phyloP scores from a whole-genome alignment of 2,329 filamentous ascomycete species.

The Fusarium subtropicale region DNA sequence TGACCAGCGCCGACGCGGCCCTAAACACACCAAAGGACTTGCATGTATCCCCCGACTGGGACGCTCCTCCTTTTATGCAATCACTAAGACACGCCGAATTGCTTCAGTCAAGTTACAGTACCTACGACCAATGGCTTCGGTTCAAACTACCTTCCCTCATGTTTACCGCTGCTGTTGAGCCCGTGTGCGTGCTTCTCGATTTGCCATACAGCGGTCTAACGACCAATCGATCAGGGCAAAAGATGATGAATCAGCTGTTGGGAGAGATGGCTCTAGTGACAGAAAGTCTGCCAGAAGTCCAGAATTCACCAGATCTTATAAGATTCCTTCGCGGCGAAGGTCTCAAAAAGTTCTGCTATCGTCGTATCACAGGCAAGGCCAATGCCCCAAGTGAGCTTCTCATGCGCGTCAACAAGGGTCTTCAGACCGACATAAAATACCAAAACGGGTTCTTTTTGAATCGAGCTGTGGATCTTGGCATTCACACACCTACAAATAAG shows the following conservation, averaged over 20 bases:
- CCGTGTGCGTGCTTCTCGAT: constrained; percentile 83
- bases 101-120: constrained; percentile 40
- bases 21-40: constrained; percentile 27
- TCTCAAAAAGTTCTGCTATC: constrained; percentile 69
- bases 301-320: constrained; percentile 67
- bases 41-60: constrained; percentile 28
- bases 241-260: constrained; percentile 77
- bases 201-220: constrained; percentile 78
- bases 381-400: constrained; percentile 72
- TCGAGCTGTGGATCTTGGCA: constrained; percentile 76
- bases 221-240: constrained; percentile 72
- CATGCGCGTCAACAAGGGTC: constrained; percentile 70
- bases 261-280: constrained; percentile 81
- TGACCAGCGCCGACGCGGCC: constrained; percentile 46
- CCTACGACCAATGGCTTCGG: constrained; percentile 66
- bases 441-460: constrained; percentile 89
- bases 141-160: constrained; percentile 84
- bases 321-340: constrained; percentile 68
- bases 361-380: constrained; percentile 57
- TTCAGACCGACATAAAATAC: constrained; percentile 80
- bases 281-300: constrained; percentile 77
- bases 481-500: constrained; percentile 79
- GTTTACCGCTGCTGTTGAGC: constrained; percentile 81
- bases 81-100: constrained; percentile 36
- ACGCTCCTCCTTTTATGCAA: constrained; percentile 40